Conservation (phyloP, 495 filamentous ascomycete genomes). For the Aspergillus heteromorphus region DNA sequence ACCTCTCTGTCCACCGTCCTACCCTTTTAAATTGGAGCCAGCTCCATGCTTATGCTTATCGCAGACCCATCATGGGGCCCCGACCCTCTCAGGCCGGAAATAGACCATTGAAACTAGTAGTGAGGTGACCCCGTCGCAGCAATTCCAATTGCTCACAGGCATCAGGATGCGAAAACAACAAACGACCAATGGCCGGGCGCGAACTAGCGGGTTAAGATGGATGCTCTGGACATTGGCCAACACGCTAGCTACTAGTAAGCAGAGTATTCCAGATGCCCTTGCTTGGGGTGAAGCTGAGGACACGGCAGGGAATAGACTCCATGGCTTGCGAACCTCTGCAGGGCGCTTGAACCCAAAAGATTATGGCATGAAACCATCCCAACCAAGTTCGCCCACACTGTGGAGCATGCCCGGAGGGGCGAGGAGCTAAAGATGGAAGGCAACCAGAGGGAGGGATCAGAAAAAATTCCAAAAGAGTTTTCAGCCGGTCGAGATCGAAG, state of each 20-base stretch:
- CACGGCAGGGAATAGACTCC: background rate
- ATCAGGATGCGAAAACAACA: constrained; percentile 3
- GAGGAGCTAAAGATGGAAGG: background rate
- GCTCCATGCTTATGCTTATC: background rate
- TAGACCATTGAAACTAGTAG: constrained; percentile 13
- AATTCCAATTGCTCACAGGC: constrained; percentile 2
- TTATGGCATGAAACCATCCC: background rate
- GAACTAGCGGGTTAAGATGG: background rate
- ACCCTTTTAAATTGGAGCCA: constrained; percentile 14
- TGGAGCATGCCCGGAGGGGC: background rate
- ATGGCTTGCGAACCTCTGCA: constrained; percentile 1
- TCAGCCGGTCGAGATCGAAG: background rate
- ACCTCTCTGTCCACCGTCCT: background rate
- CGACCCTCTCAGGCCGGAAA: constrained; percentile 6
- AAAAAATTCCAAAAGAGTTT: constrained; percentile 4
- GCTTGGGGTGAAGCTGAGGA: constrained; percentile 9
- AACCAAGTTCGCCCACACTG: background rate
- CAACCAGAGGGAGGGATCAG: constrained; percentile 1
- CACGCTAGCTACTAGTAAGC: background rate
- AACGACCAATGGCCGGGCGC: constrained; percentile 6
- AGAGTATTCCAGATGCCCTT: constrained; percentile 5
- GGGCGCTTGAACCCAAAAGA: background rate
- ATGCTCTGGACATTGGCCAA: background rate
- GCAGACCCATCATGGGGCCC: constrained; percentile 3
- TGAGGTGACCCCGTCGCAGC: constrained; percentile 4